Evolutionary conservation across 2,329 filamentous ascomycete genomes (phyloP).

Genomic region (Botryosphaeria dothidea): DNA sequence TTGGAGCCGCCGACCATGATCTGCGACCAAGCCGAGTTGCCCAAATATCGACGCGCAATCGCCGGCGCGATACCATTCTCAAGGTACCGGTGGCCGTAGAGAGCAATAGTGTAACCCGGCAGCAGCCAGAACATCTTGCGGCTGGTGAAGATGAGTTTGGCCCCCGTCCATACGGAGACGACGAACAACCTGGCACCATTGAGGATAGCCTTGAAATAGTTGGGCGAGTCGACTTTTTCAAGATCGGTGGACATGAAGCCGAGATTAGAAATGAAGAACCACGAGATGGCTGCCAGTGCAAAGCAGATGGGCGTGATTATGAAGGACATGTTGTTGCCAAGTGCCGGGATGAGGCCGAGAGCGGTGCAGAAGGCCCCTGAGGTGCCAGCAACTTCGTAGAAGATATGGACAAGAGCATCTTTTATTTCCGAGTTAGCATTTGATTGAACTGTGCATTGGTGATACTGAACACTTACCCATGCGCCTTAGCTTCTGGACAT

Average conservation of each 20-base stretch:
- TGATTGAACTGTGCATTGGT: conserved; percentile 21
- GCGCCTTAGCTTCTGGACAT: conserved; percentile 51
- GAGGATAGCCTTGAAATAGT: conserved; percentile 41
- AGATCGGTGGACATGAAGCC: conserved; percentile 32
- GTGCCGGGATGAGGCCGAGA: conserved; percentile 50
- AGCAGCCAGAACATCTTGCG: conserved; percentile 54
- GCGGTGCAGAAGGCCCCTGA: conserved; percentile 51
- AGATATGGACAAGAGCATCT: conserved; percentile 47
- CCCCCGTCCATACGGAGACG: conserved; percentile 50
- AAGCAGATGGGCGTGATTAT: conserved; percentile 52
- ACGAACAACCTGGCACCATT: conserved; percentile 47
- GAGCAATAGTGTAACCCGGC: conserved; percentile 50
- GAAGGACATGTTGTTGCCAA: conserved; percentile 56
- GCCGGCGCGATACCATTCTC: conserved; percentile 52
- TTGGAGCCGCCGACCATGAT: conserved; percentile 55
- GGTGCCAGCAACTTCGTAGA: conserved; percentile 53
- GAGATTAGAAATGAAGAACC: conserved; percentile 50
- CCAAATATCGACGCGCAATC: conserved; percentile 50
- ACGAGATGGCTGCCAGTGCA: conserved; percentile 41
- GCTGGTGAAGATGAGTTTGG: conserved; percentile 48
- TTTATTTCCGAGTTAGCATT: background rate
- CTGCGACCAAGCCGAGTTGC: conserved; percentile 51
- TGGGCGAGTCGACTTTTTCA: conserved; percentile 30
- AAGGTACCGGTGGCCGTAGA: conserved; percentile 54
- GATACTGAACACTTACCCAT: conserved; percentile 33